phyloP scores from a whole-genome alignment of 192 early-diverging fungal genomes.

The Podila epicladia region DNA sequence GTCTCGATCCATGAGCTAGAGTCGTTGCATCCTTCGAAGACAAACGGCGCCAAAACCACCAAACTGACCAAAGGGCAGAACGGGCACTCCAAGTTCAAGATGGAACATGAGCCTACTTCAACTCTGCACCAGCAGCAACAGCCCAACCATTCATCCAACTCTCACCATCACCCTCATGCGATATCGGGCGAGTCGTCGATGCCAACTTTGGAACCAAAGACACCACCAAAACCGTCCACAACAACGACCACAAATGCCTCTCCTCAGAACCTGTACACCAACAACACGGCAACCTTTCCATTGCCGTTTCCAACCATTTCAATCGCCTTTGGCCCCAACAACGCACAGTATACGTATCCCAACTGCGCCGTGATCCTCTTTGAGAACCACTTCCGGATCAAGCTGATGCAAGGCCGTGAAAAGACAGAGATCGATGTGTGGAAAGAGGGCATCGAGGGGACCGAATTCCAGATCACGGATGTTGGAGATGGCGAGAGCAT shows the following conservation, averaged over 20 bases:
- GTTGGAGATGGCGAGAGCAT: slow-evolving; percentile 32
- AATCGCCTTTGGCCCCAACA: slow-evolving; percentile 49
- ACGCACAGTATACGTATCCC: slow-evolving; percentile 40
- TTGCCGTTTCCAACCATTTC: slow-evolving; percentile 49
- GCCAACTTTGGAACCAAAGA: too few species aligned
- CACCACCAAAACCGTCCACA: too few species aligned
- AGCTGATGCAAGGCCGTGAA: slow-evolving; percentile 44
- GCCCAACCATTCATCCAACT: background rate
- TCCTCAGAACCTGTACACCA: slow-evolving; percentile 7
- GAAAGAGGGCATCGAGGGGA: slow-evolving; percentile 51
- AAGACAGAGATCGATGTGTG: slow-evolving; percentile 49
- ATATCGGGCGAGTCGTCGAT: too few species aligned
- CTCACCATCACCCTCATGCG: too few species aligned
- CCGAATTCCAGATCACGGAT: slow-evolving; percentile 37
- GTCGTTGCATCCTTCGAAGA: background rate
- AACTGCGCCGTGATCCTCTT: slow-evolving; percentile 47
- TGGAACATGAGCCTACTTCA: background rate
- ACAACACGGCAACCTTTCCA: slow-evolving; percentile 41
- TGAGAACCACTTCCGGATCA: slow-evolving; percentile 50
- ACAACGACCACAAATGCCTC: too few species aligned
- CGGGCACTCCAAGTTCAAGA: background rate
- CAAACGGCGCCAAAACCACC: background rate
- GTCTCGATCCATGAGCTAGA: slow-evolving; percentile 33
- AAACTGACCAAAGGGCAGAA: background rate
- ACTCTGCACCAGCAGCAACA: background rate